Conservation (phyloP, 1,284 basidiomycete species). For the Pseudomicrostroma phylloplanum region DNA sequence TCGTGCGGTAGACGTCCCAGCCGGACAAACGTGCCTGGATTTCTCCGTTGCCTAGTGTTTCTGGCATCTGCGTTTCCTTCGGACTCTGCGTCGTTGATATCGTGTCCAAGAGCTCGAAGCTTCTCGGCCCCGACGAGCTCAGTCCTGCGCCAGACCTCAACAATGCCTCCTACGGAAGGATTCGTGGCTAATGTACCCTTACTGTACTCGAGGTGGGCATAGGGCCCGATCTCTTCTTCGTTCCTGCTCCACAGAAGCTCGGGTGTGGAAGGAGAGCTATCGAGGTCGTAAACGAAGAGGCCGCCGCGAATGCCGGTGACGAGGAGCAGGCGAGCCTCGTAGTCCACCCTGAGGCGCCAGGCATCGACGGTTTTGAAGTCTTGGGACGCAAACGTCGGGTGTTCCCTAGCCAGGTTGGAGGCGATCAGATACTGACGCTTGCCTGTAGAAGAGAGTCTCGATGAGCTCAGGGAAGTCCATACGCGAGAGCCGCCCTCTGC, state of each 20-base stretch:
- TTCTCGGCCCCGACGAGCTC: slow-evolving; percentile 3
- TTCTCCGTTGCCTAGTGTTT: background rate
- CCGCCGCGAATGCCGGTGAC: background rate
- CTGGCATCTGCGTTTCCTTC: background rate
- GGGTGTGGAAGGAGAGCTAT: background rate
- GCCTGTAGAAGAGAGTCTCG: background rate
- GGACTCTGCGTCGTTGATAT: background rate
- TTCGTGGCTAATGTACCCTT: slow-evolving; percentile 5
- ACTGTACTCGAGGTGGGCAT: slow-evolving; percentile 15
- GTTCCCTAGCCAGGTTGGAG: background rate
- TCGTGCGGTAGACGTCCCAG: slow-evolving; percentile 3
- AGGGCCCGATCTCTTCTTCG: background rate
- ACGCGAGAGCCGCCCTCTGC: background rate
- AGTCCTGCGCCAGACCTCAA: background rate
- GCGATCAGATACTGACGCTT: background rate
- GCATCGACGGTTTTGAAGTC: background rate
- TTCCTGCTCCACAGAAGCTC: slow-evolving; percentile 10
- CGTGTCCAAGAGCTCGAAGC: background rate
- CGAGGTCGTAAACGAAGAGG: background rate
- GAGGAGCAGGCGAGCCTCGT: background rate
- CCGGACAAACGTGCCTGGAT: slow-evolving; percentile 6
- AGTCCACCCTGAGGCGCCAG: slow-evolving; percentile 1
- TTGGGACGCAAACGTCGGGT: background rate
- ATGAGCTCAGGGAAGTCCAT: background rate
- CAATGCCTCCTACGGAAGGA: slow-evolving; percentile 1